Conservation (phyloP, 257 asterid genomes). For the Ligustrum vulgare region DNA sequence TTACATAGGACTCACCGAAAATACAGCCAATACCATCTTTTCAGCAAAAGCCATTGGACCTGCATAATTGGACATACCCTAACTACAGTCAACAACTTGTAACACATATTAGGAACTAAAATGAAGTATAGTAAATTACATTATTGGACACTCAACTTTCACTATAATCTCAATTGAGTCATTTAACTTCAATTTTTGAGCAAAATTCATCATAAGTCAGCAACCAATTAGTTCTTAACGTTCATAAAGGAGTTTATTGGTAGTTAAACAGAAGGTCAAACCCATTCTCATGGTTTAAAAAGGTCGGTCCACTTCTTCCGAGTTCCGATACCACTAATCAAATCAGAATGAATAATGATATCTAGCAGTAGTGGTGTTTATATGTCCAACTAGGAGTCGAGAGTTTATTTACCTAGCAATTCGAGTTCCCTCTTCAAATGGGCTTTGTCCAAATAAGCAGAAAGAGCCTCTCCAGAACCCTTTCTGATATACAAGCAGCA, state of each 20-base stretch:
- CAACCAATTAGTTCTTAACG: too few relatives aligned
- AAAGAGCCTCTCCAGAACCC: conserved; percentile 50
- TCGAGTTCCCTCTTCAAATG: conserved; percentile 81
- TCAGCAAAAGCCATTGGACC: conserved; percentile 96
- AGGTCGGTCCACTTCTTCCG: too few relatives aligned
- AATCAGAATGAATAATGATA: too few relatives aligned
- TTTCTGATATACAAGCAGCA: conserved; percentile 60
- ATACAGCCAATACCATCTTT: conserved; percentile 60
- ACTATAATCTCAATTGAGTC: neutral
- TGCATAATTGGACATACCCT: conserved; percentile 18
- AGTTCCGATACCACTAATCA: too few relatives aligned
- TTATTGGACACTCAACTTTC: neutral
- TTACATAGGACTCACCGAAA: conserved; percentile 52
- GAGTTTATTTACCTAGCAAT: conserved; percentile 63
- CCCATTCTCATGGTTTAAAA: too few relatives aligned
- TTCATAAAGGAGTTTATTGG: too few relatives aligned
- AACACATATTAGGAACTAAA: neutral
- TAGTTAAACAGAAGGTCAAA: too few relatives aligned
- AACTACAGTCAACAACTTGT: neutral
- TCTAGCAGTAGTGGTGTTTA: too few relatives aligned
- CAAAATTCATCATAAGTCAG: too few relatives aligned
- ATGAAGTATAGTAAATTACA: neutral
- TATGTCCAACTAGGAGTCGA: neutral
- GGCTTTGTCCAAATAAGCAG: conserved; percentile 59
- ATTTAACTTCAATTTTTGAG: neutral